Percentiles rank a stretch among this genome's conserved stretches.
Evolutionary conservation across 2,329 filamentous ascomycete species (phyloP).

Genomic region (Paraphaeosphaeria sporulosa): DNA sequence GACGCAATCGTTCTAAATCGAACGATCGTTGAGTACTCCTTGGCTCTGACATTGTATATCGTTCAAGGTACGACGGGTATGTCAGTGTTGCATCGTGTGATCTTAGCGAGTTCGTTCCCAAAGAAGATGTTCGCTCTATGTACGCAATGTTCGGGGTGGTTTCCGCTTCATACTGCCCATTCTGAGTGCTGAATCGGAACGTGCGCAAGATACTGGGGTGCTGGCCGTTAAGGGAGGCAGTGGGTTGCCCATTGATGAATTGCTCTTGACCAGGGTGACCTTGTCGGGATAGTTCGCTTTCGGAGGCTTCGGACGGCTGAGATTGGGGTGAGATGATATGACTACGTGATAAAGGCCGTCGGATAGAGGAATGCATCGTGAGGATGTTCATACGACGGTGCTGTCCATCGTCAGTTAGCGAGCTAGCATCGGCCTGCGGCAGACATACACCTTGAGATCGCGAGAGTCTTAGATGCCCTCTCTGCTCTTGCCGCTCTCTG

Average conservation of each 20-base stretch:
- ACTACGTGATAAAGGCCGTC: not conserved
- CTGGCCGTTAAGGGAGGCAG: slow-evolving; percentile 8
- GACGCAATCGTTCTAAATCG: not conserved
- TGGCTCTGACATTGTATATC: not conserved
- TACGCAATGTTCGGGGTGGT: slow-evolving; percentile 9
- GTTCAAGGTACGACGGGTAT: not conserved
- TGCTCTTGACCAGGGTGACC: slow-evolving; percentile 6
- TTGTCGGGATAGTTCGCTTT: not conserved
- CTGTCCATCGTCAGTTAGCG: not conserved
- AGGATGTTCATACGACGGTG: not conserved
- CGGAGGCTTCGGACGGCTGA: not conserved
- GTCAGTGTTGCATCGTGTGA: not conserved
- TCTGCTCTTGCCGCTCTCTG: not conserved
- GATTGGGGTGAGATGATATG: not conserved
- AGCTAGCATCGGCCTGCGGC: not conserved
- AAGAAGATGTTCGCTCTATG: not conserved
- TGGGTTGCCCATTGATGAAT: slow-evolving; percentile 10
- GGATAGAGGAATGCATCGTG: not conserved
- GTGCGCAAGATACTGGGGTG: not conserved
- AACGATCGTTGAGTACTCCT: not conserved
- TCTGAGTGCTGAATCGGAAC: not conserved
- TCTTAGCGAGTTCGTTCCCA: not conserved
- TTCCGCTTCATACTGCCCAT: slow-evolving; percentile 3
- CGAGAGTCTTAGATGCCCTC: not conserved
- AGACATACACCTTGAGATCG: not conserved